Evolutionary conservation across 2,329 filamentous ascomycete genomes (phyloP).

Genomic region (Cladophialophora exuberans): DNA sequence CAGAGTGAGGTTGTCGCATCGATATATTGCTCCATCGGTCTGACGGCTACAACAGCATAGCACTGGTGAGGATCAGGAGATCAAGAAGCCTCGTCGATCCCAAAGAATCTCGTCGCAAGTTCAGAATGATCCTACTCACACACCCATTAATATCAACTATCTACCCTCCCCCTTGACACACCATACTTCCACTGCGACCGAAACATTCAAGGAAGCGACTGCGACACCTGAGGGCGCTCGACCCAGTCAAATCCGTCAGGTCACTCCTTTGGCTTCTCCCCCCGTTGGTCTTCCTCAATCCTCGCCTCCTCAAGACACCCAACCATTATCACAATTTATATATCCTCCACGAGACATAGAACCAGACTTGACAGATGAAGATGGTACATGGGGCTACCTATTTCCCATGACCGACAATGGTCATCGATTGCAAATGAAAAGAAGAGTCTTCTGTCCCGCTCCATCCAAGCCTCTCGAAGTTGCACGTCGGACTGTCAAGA

Average conservation of each 20-base stretch:
- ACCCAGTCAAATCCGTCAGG: constrained; percentile 56
- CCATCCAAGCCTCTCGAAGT: constrained; percentile 50
- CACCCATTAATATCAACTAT: constrained; percentile 66
- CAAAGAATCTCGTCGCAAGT: constrained; percentile 68
- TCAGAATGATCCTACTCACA: constrained; percentile 45
- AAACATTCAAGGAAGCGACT: constrained; percentile 66
- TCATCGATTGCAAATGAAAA: constrained; percentile 73
- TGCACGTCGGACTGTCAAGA: constrained; percentile 43
- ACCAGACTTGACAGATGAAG: constrained; percentile 80
- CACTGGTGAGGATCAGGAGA: constrained; percentile 65
- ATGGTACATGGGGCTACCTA: constrained; percentile 93
- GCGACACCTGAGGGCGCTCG: constrained; percentile 68
- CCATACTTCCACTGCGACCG: constrained; percentile 65
- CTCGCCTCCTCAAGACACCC: constrained; percentile 75
- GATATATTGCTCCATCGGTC: constrained; percentile 31
- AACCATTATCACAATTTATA: constrained; percentile 78
- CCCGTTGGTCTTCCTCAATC: constrained; percentile 50
- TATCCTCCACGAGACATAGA: constrained; percentile 72
- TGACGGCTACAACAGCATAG: constrained; percentile 60
- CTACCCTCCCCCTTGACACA: constrained; percentile 82
- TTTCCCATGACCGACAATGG: constrained; percentile 77
- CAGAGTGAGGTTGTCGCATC: constrained; percentile 60
- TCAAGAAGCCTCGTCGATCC: constrained; percentile 84
- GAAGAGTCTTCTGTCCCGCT: constrained; percentile 69
- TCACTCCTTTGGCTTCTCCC: constrained; percentile 52